Percentiles rank a stretch among this genome's conserved stretches.
phyloP scores from a whole-genome alignment of 768 basidiomycete species.

The Paxillus ammoniavirescens region DNA sequence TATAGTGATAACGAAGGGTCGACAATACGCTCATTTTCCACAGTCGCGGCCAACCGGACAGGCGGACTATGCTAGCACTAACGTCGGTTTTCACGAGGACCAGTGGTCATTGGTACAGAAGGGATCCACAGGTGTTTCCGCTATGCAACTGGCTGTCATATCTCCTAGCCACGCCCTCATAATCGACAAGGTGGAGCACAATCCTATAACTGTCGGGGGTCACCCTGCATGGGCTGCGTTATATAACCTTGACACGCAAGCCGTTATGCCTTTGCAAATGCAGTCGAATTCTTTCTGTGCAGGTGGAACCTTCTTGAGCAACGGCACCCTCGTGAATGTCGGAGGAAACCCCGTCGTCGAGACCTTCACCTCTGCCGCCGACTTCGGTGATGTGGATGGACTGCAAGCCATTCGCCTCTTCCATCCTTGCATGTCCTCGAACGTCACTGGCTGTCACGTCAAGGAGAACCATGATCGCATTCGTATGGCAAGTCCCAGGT shows the following conservation, averaged over 20 bases:
- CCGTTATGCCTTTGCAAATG: constrained; percentile 58
- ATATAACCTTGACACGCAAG: constrained; percentile 66
- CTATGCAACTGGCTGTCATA: constrained; percentile 74
- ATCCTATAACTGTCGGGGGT: constrained; percentile 67
- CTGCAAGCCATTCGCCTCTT: constrained; percentile 73
- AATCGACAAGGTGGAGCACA: constrained; percentile 85
- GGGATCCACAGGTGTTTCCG: constrained; percentile 73
- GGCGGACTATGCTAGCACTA: neutral
- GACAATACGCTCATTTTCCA: neutral
- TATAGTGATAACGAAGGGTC: constrained; percentile 58
- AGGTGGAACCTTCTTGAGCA: constrained; percentile 72
- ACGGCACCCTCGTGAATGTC: constrained; percentile 76
- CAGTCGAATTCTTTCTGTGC: constrained; percentile 87
- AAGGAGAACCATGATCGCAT: constrained; percentile 63
- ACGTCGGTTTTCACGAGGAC: neutral
- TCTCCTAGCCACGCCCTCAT: constrained; percentile 70
- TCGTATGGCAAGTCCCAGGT: constrained; percentile 74
- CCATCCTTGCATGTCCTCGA: constrained; percentile 55
- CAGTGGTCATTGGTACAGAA: constrained; percentile 61
- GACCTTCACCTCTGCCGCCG: constrained; percentile 58
- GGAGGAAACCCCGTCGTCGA: constrained; percentile 81
- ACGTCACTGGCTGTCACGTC: constrained; percentile 53
- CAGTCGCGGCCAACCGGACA: neutral
- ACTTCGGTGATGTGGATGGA: constrained; percentile 76
- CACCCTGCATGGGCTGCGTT: constrained; percentile 83